Base-by-base conservation (phyloP, 1,139 yeast genomes). In the Suhomyces atakaporum region DNA sequence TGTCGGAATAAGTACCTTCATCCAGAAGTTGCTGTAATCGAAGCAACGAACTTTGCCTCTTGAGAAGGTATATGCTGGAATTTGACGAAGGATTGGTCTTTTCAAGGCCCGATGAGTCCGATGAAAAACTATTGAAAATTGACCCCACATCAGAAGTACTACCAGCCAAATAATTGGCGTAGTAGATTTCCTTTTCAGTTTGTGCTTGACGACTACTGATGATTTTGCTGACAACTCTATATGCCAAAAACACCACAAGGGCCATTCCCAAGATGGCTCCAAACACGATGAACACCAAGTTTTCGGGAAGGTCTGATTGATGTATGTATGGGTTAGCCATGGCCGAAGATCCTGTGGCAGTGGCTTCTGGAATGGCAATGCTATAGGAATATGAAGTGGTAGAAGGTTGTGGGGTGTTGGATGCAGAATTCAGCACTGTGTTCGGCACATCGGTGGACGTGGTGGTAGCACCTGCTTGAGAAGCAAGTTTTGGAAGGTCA, bases 221-320 rank as follows among this genome's bases (percentile, higher is more conserved):
- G 20, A 62, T 15, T 47, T 56, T 59, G 7, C 52, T 44, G 13
- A 54, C 46, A 5, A 65, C 31, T 33, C 66, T 53, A 37, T 56
- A 58, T 5, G 47, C 16, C 2, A 57, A 36, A 3, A 63, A 31
- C 6, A 53, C 42, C 8, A 58, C 28, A 4, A 69, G 40, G 2
- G 61, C 19, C 5, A 60, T 49, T 3, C 60, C 59, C 3, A 72
- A 38, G 7, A 70, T 51, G 0, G 60, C 60, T 1, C 77, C 79
- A 8, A 69, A 57, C 1, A 69, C 55, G 14, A 73, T 67, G 47
- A 74, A 73, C n/a, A 73, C 67, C 13, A 74, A 52, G 23, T 68
- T 67, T 23, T 56, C 51, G 1, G 70, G 66, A 28, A 62, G 47
- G 3, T 41, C 36, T 4, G 61, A 38, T n/a, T 36, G 33, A 8